Base-by-base conservation (phyloP, 2,329 filamentous ascomycete genomes). In the Neofusicoccum sp. region DNA sequence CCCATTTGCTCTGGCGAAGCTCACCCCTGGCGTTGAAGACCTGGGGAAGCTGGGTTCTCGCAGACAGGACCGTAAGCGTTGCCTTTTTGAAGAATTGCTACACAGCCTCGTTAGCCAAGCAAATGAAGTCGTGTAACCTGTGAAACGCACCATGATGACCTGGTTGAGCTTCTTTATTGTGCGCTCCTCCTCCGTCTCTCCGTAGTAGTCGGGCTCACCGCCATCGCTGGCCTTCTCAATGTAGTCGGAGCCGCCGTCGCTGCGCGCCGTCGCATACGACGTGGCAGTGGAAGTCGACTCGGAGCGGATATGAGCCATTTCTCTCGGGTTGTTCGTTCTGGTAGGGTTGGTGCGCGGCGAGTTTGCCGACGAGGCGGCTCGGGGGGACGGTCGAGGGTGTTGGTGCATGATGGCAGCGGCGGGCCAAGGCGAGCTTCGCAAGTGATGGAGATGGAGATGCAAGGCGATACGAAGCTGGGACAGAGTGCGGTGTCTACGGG, bases 41-140 rank as follows among this genome's bases (percentile, higher is more conserved):
- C 74, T 85, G 77, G 72, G 88, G 79, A 7, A 96, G 83, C 61
- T 87, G 86, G 66, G 93, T 88, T 68, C 94, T 86, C 8, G 93
- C 90, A 67, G 93, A 90, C 39, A 96, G 81, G 61, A 98, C 89
- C 56, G 95, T 85, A 58, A 95, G 85, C 43, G 93, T 92, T 39
- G 91, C 89, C 80, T 97, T 98, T 68, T 87, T 88, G 75, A 93
- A 91, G 77, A 96, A 95, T 75, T 97, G 97, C 93, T 97, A 71
- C 12, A 61, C 4, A 49, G 56, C 6, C 11, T 64, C 34, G 66
- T 77, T 62, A 76, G 72, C 34, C 73, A 36, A 14, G 52, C 54
- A 33, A 22, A 31, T 34, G 16, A 6, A 6, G 12, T 3, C 16
- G 6, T 6, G 9, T 4, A 28, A 22, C 4, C 9, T 33, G 22